Evolutionary conservation across 129 eudicot genomes (phyloP), one percentile per base, ranked within the genome.

Genomic region (Chrysanthemum seticuspe): DNA sequence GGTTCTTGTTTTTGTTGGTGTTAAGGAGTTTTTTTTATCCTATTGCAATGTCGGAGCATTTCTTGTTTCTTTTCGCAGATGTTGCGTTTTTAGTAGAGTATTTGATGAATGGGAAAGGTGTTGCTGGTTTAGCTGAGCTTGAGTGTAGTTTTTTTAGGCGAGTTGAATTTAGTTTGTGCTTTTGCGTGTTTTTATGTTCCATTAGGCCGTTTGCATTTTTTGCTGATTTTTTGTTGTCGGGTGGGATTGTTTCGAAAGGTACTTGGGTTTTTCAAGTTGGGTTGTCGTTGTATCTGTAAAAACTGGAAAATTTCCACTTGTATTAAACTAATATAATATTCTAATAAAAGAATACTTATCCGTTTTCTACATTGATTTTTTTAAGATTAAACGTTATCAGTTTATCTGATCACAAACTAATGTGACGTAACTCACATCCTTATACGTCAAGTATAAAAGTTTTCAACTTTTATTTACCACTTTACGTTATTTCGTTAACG

Each of bases 191-290:
- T 91, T 34, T 86, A 71, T 79, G 88, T 60, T 80, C 96, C 12
- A 13, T 86, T 60, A 82, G 74, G 73, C 87, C 87, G 3, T 63
- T 76, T 7, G 87, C 87, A 0, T 88, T 80, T 74, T 86, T 88
- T 54, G 97, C 90, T 0, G 97, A 91, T 54, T 88, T 88, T 74
- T 52, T 78, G 62, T 76, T 88, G 74, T 88, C 86, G 0, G 55
- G 58, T 54, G 34, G 34, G 5, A 29, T 29, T 29, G 3, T 0
- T 29, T 29, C 21, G 21, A 21, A 21, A 21, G 21, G 21, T 21
- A 21, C 21, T 21, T 21, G 21, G 21, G 21, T 21, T 21, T 21
- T 21, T 21, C 21, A 21, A 21, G 21, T 21, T 21, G 21, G 21
- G 21, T 21, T 21, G 21, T 21, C 21, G 21, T 21, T 21, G 21